A percentile compares a stretch with the other conserved stretches of the same genome.
phyloP scores from a whole-genome alignment of 306 rosid genomes.

The Dalbergia oliveri region DNA sequence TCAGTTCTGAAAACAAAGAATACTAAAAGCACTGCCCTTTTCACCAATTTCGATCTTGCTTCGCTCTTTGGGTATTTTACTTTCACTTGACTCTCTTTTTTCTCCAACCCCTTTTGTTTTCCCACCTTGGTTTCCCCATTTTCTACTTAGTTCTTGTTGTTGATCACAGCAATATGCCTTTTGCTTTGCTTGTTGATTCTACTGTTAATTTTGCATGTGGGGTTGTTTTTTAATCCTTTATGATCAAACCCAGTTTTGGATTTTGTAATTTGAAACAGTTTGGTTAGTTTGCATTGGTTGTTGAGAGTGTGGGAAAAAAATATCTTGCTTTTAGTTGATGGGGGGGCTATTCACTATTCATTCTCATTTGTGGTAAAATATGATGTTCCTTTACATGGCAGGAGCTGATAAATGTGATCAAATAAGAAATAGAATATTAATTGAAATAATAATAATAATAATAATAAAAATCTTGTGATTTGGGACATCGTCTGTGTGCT shows the following conservation, averaged over 20 bases:
- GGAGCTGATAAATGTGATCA: not conserved
- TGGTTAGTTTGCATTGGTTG: slow-evolving; percentile 2
- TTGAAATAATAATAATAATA: slow-evolving; percentile 10
- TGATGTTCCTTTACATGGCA: slow-evolving; percentile 37
- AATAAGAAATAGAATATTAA: not conserved
- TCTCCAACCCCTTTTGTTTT: not conserved
- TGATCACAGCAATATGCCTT: not conserved
- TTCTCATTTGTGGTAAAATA: not conserved
- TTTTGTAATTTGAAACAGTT: not conserved
- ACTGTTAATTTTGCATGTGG: slow-evolving; percentile 5
- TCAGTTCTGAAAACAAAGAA: not conserved
- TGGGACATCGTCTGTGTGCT: slow-evolving; percentile 36
- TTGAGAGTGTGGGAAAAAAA: not conserved
- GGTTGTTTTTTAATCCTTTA: not conserved
- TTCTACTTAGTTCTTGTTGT: slow-evolving; percentile 16
- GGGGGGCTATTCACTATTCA: not conserved
- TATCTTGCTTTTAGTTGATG: slow-evolving; percentile 9
- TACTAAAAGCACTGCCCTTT: not conserved
- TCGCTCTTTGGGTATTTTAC: slow-evolving; percentile 15
- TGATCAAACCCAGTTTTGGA: slow-evolving; percentile 3
- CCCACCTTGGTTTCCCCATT: not conserved
- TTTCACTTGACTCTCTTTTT: not conserved
- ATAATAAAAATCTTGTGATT: not conserved
- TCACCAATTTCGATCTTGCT: slow-evolving; percentile 25
- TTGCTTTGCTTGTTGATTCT: not conserved